Evolutionary conservation across 441 rosid species (phyloP), one percentile per base, ranked within the genome.

Genomic region (Pelargonium myrrhifolium): DNA sequence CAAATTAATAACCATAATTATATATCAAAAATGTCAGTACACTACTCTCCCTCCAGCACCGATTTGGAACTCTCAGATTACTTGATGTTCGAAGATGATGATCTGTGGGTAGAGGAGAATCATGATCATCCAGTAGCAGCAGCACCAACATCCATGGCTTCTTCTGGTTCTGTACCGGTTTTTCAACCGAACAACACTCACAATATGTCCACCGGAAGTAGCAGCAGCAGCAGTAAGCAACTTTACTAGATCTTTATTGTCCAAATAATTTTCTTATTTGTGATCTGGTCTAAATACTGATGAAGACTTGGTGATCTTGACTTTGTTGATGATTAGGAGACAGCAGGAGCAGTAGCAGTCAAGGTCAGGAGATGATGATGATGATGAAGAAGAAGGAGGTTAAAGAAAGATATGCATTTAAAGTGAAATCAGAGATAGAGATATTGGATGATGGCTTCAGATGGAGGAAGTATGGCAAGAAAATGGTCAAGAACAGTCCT

Each of bases 391-490:
- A 62, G 71, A 81, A 70, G 75, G 81, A 78, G 70, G 72, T 39
- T 17, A 89, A 74, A 77, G 87, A 82, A 70, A 86, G 90, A 71
- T 83, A 84, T 69, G 93, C 97, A 39, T 91, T 93, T 81, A 89
- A 79, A 78, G 92, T 95, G 17, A 75, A 75, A 73, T 86, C 99
- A 1, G 96, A 85, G 6, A 79, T 89, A 7, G 99, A 93, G 72
- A 82, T 91, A 71, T 81, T 93, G 22, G 92, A 88, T 64, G 98
- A 93, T 51, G 98, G 98, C 0, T 93, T 65, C 79, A 93, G 74
- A 74, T 93, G 98, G 98, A 87, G 97, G 71, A 93, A 93, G 72
- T 93, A 93, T 64, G 99, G 99, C 31, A 93, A 91, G 86, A 93
- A 93, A 79, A 88, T 87, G 95, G 97, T 93, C 51, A 93, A 91